Base-by-base conservation (phyloP, 192 early-diverging fungal species). In the Helicostylum pulchrum region DNA sequence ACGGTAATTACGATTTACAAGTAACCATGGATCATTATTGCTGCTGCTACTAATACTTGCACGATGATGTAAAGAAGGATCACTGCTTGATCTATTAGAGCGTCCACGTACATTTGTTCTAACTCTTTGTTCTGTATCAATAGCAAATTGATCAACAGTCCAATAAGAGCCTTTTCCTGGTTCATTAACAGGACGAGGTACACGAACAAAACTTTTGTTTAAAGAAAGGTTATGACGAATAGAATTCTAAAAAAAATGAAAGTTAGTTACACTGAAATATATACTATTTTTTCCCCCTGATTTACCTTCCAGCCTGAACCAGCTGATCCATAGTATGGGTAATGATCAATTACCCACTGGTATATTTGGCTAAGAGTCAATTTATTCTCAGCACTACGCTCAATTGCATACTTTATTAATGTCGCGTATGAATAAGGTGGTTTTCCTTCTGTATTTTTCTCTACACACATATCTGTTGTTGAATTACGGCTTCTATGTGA, bases 151-250 rank as follows among this genome's bases (percentile, higher is more conserved):
- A 59, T 92, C 89, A 14, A 92, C 84, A 0, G 86, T 88, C 90
- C 90, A 92, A 54, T 90, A 92, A 31, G 89, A 86, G 17, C 90
- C 90, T 75, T 92, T 92, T n/a, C 90, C 90, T 15, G 90, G 90
- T 62, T 92, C 90, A 66, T 89, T 90, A 59, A 88, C 83, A 7
- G 89, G 85, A 12, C 91, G 80, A 19, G 88, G 80, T 5, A 92
- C 85, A 52, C 87, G 82, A 21, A 90, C 81, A 78, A 94, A 94
- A n/a, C 75, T 78, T 60, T 89, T 90, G 71, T 92, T 92, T 39
- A 92, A 80, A 5, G 88, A 88, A 42, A 94, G 68, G 71, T 92
- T 92, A 71, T 94, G 92, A 26, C 92, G 83, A 57, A 94, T 87
- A 8, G 91, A 94, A 63, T 94, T 94, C 88, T 90, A 85, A 81